Evolutionary conservation across 345 rosid genomes (phyloP).

Genomic region (Moricandia moricandioides): DNA sequence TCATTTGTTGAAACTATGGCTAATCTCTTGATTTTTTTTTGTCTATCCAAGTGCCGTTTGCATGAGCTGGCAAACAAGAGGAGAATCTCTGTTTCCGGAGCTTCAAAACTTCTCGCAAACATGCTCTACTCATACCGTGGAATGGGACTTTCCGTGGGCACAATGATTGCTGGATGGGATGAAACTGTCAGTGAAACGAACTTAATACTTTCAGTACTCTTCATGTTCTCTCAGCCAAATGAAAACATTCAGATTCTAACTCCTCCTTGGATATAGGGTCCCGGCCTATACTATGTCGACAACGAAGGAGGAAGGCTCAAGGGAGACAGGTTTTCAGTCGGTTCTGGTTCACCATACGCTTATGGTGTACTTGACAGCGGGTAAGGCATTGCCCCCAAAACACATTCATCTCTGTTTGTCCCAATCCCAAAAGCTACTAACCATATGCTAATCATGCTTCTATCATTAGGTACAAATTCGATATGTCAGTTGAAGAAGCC

Average conservation of each 20-base stretch:
- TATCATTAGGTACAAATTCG: conserved; percentile 60
- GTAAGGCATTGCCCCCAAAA: conserved; percentile 38
- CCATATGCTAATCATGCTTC: neutral
- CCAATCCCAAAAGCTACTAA: neutral
- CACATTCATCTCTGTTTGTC: neutral
- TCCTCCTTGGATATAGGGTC: conserved; percentile 58
- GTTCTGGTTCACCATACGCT: conserved; percentile 99
- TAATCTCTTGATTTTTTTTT: conserved; percentile 21
- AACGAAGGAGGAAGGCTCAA: conserved; percentile 98
- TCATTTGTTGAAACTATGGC: neutral
- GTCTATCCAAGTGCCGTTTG: conserved; percentile 69
- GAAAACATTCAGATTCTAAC: neutral
- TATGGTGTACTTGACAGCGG: conserved; percentile 96
- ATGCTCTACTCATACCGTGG: conserved; percentile 77
- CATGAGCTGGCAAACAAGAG: conserved; percentile 13
- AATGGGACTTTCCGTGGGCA: conserved; percentile 99
- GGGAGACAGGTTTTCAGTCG: conserved; percentile 95
- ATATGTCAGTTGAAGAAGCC: conserved; percentile 90
- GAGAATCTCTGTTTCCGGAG: no score
- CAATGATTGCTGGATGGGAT: conserved; percentile 99
- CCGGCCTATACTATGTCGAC: conserved; percentile 95
- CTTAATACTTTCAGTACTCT: neutral
- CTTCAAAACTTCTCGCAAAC: no score
- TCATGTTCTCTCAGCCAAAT: neutral
- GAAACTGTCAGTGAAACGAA: conserved; percentile 61